Conservation (phyloP, 2,329 filamentous ascomycete genomes). For the Aspergillus sp. region DNA sequence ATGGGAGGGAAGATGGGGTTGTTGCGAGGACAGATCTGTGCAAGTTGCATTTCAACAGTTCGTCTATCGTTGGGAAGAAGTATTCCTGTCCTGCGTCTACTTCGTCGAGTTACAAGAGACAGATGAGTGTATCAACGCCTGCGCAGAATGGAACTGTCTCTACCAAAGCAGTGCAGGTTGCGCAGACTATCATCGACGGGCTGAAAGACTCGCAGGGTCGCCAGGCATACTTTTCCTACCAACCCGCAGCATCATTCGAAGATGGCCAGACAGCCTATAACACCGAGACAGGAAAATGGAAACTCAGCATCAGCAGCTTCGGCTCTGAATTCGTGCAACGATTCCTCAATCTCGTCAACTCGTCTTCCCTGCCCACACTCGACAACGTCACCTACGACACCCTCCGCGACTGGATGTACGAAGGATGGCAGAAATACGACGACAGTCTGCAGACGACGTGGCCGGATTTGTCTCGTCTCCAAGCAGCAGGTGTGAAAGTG, state of each 20-base stretch:
- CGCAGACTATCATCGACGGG: constrained; percentile 32
- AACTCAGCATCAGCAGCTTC: constrained; percentile 23
- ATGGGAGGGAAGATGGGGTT: constrained; percentile 50
- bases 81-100: constrained; percentile 38
- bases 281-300: constrained; percentile 22
- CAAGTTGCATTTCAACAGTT: constrained; percentile 40
- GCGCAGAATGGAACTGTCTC: constrained; percentile 26
- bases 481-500: constrained; percentile 50
- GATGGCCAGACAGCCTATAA: constrained; percentile 22
- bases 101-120: constrained; percentile 24
- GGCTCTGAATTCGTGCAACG: constrained; percentile 36
- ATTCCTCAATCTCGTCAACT: constrained; percentile 22
- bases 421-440: constrained; percentile 41
- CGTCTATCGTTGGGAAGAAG: constrained; percentile 39
- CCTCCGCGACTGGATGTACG: constrained; percentile 48
- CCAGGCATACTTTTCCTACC: constrained; percentile 36
- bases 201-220: constrained; percentile 36
- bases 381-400: constrained; percentile 52
- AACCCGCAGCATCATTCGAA: constrained; percentile 19
- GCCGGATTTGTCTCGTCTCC: constrained; percentile 50
- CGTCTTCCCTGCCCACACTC: constrained; percentile 39
- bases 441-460: constrained; percentile 49
- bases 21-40: constrained; percentile 46
- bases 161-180: constrained; percentile 26
- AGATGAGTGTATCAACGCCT: constrained; percentile 15